These are phyloP conservation scores for Boletus rubroflammeus DNA, from an alignment of 768 basidiomycete genomes.

Conservation along the genomic window DNA sequence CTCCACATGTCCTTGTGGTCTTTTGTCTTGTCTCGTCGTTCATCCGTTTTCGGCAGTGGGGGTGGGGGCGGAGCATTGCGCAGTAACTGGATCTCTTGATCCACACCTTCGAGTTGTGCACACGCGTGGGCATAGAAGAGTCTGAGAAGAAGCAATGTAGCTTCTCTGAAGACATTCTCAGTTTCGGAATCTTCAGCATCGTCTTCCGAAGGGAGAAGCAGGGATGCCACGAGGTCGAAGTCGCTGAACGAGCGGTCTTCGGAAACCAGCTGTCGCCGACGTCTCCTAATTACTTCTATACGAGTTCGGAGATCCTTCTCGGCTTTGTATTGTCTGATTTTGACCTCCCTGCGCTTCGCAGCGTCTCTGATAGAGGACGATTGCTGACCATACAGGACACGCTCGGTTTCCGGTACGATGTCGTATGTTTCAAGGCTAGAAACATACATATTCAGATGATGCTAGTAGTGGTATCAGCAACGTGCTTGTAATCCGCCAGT, in stretches of 20 bases:
- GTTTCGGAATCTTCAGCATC: constrained; percentile 54
- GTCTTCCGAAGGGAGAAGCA: constrained; percentile 43
- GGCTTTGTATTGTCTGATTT: constrained; percentile 85
- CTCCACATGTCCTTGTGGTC: constrained; percentile 65
- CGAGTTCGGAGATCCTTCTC: constrained; percentile 75
- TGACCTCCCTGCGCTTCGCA: constrained; percentile 72
- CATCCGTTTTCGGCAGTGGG: constrained; percentile 32
- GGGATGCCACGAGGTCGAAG: constrained; percentile 60
- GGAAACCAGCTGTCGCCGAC: constrained; percentile 40
- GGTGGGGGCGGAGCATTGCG: constrained; percentile 45
- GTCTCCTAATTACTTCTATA: constrained; percentile 62
- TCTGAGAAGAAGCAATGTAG: constrained; percentile 66
- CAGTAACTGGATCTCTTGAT: constrained; percentile 72
- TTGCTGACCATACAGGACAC: constrained; percentile 48
- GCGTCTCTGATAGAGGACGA: constrained; percentile 55
- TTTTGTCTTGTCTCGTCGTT: constrained; percentile 37
- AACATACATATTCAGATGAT: constrained; percentile 45
- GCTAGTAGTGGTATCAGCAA: constrained; percentile 35
- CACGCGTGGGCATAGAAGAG: constrained; percentile 69
- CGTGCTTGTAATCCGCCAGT: constrained; percentile 1
- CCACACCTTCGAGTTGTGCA: constrained; percentile 60
- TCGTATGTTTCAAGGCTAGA: constrained; percentile 59
- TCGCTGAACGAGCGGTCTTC: constrained; percentile 41
- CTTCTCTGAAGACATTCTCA: constrained; percentile 65
- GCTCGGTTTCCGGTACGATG: constrained; percentile 60